Conservation (phyloP, 306 rosid genomes). For the Trichosanthes truncata region DNA sequence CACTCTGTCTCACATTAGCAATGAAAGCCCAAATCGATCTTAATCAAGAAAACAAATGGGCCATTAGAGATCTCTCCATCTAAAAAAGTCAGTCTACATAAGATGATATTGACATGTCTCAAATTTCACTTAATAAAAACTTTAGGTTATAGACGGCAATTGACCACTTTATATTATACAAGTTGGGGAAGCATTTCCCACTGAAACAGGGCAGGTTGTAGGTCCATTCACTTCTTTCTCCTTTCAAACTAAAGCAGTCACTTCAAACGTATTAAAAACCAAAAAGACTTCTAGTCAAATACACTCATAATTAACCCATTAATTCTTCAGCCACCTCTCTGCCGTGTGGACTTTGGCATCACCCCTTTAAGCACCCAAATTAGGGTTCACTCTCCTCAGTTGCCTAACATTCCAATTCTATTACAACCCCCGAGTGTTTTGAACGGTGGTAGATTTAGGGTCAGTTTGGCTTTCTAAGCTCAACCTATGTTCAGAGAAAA, state of each 20-base stretch:
- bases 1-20: neutral
- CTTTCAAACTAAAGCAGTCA: neutral
- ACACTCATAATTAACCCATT: neutral
- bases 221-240: neutral
- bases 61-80: neutral
- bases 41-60: neutral
- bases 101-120: neutral
- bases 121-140: neutral
- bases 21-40: neutral
- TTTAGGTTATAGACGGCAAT: neutral
- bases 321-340: neutral
- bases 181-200: neutral
- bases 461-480: too few relatives aligned
- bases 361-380: neutral
- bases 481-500: too few relatives aligned
- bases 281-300: neutral
- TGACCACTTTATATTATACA: neutral
- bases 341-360: neutral
- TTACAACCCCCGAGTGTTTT: too few relatives aligned
- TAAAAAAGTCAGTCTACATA: neutral
- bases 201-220: neutral
- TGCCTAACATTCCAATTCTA: too few relatives aligned
- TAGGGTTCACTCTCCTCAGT: too few relatives aligned
- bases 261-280: too few relatives aligned
- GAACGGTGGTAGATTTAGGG: too few relatives aligned